Base-by-base conservation (phyloP, 371 early-diverging fungal species). In the Mucor velutinosus region DNA sequence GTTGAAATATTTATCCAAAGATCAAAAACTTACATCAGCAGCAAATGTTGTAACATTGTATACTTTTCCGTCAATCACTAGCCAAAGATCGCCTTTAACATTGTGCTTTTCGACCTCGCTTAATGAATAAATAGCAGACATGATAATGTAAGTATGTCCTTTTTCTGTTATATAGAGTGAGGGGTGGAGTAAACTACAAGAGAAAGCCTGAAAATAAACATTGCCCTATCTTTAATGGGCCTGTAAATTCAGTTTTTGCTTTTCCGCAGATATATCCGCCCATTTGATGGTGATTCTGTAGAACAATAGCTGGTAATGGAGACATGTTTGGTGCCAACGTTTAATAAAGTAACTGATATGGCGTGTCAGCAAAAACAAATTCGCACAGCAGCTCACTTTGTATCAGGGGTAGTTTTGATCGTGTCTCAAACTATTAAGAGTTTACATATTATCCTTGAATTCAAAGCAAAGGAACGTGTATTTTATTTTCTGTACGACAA, bases 21-120 rank as follows among this genome's bases (percentile, higher is more conserved):
- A 15, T 15, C 14, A 65, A 25, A 30, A 17, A 58, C 67, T 73
- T 76, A 90, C 88, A 71, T 91, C 89, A 65, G 87, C 86, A 33
- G 92, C 75, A 76, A 94, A 95, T 32, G 86, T 77, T 32, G 94
- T 89, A 58, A 91, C 78, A 81, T 96, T 89, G 81, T 94, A 96
- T 59, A 93, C 95, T 70, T 92, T 91, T 65, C 90, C 92, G 66
- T 90, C 86, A 69, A 95, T 80, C 62, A 88, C 80, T 56, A 94
- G 82, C 92, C 88, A 87, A 62, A 89, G 74, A 74, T 90, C 80
- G 25, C 69, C 71, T 68, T 81, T 76, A 73, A 80, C 58, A 68
- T 75, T 75, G 82, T 93, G 87, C 47, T 78, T 68, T 11, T 86
- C 65, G 64, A 93, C 86, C 59, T 91, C 86, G 37, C 79, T 84